Evolutionary conservation across 768 basidiomycete genomes (phyloP).

Genomic region (Boletus rubroflammeus): DNA sequence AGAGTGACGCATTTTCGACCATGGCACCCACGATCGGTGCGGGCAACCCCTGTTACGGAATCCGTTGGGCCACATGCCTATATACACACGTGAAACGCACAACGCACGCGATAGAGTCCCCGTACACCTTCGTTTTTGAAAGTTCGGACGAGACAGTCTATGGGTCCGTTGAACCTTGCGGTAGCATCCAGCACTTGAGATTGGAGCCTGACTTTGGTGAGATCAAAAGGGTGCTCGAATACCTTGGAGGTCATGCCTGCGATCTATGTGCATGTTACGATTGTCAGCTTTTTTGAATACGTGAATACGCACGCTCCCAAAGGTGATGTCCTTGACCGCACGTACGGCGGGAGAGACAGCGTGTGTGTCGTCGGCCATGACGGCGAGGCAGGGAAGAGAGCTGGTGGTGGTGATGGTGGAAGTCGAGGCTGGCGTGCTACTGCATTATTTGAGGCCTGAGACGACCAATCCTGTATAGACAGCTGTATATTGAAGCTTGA

Average conservation of each 20-base stretch:
- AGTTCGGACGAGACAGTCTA: slow-evolving; percentile 84
- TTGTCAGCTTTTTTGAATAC: not conserved
- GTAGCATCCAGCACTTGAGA: slow-evolving; percentile 76
- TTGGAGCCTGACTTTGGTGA: slow-evolving; percentile 93
- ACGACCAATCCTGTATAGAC: slow-evolving; percentile 23
- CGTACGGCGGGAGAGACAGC: slow-evolving; percentile 14
- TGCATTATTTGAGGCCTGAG: slow-evolving; percentile 22
- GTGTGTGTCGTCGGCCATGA: slow-evolving; percentile 23
- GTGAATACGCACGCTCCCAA: slow-evolving; percentile 50
- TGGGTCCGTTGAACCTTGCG: slow-evolving; percentile 73
- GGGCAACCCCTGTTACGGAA: slow-evolving; percentile 68
- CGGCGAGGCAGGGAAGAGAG: not conserved
- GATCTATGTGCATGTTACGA: slow-evolving; percentile 39
- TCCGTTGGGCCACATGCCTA: not conserved
- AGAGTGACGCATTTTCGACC: slow-evolving; percentile 86
- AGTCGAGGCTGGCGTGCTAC: slow-evolving; percentile 14
- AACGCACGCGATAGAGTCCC: slow-evolving; percentile 82
- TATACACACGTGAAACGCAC: not conserved
- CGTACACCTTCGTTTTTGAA: slow-evolving; percentile 76
- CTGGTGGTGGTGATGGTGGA: not conserved
- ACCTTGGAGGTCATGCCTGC: slow-evolving; percentile 85
- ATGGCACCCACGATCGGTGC: slow-evolving; percentile 91
- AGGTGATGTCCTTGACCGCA: slow-evolving; percentile 47
- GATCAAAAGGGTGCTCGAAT: slow-evolving; percentile 93
- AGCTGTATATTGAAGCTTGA: slow-evolving; percentile 16